Evolutionary conservation across 176 grass and related monocot species (phyloP).

Genomic region (Oryza glumipatula): DNA sequence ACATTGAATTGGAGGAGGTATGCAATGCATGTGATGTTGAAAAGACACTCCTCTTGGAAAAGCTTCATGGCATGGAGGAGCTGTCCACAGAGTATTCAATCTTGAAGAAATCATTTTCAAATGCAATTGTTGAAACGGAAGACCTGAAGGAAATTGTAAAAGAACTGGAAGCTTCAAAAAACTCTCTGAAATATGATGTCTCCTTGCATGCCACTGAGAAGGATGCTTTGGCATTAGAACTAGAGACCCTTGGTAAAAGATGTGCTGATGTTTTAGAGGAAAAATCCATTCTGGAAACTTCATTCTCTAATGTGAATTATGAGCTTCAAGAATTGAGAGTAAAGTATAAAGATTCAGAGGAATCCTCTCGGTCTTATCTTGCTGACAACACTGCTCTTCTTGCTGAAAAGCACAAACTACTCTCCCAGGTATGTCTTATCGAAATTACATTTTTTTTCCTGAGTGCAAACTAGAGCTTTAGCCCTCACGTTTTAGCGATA

Average conservation of each 20-base stretch:
- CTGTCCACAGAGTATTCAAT: constrained; percentile 52
- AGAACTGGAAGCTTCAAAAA: constrained; percentile 55
- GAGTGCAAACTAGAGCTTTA: constrained; percentile 5
- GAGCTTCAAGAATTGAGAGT: constrained; percentile 39
- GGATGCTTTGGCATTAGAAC: constrained; percentile 40
- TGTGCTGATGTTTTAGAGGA: constrained; percentile 34
- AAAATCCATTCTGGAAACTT: constrained; percentile 43
- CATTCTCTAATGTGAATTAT: constrained; percentile 45
- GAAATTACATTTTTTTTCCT: constrained; percentile 5
- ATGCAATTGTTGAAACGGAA: constrained; percentile 46
- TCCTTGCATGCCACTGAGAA: constrained; percentile 56
- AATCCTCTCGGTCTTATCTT: constrained; percentile 28
- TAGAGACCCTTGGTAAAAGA: constrained; percentile 44
- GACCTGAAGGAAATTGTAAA: constrained; percentile 47
- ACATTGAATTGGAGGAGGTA: constrained; percentile 48
- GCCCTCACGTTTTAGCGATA: neutral
- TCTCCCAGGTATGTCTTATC: constrained; percentile 51
- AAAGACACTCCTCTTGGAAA: constrained; percentile 42
- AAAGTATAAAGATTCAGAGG: constrained; percentile 55
- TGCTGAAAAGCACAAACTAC: constrained; percentile 57
- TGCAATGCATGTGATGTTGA: constrained; percentile 50
- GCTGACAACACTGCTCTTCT: constrained; percentile 36
- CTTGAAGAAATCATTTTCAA: constrained; percentile 57
- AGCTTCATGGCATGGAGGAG: constrained; percentile 40
- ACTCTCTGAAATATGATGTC: constrained; percentile 46